phyloP scores from a whole-genome alignment of 139 green algal genomes.

The Picochlorum sp. region DNA sequence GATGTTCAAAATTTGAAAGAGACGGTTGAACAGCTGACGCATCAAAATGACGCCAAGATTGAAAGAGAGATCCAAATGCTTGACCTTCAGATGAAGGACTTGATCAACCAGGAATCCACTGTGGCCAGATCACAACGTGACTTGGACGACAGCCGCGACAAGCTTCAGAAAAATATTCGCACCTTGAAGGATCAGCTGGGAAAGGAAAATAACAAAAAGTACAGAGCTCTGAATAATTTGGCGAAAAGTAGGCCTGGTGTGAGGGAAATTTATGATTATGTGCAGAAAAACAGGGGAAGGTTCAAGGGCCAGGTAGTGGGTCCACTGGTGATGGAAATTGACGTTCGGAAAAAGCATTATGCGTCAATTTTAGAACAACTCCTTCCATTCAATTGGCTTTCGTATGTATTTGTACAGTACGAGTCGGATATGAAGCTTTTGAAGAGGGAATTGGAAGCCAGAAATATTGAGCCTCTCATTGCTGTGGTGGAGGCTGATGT shows the following conservation, averaged over 20 bases:
- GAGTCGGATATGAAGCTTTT: conserved; percentile 44
- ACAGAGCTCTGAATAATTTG: conserved; percentile 32
- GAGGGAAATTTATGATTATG: conserved; percentile 20
- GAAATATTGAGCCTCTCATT: conserved; percentile 12
- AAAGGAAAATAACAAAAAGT: conserved; percentile 18
- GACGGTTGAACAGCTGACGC: not conserved
- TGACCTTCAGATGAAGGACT: not conserved
- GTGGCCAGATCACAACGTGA: not conserved
- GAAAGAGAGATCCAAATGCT: not conserved
- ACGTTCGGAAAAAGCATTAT: conserved; percentile 33
- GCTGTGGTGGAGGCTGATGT: conserved; percentile 24
- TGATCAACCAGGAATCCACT: not conserved
- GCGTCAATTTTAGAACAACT: conserved; percentile 45
- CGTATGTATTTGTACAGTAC: conserved; percentile 36
- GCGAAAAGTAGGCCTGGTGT: conserved; percentile 16
- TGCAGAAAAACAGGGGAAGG: conserved; percentile 25
- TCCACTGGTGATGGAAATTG: conserved; percentile 52
- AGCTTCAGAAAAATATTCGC: not conserved
- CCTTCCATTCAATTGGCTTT: conserved; percentile 21
- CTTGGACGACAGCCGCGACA: not conserved
- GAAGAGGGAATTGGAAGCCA: not conserved
- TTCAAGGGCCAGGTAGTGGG: conserved; percentile 53
- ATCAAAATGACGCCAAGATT: not conserved
- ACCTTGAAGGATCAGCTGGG: not conserved
- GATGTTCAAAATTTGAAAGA: not conserved